Base-by-base conservation (phyloP, 805 yeast genomes). In the Teunomyces cretensis region DNA sequence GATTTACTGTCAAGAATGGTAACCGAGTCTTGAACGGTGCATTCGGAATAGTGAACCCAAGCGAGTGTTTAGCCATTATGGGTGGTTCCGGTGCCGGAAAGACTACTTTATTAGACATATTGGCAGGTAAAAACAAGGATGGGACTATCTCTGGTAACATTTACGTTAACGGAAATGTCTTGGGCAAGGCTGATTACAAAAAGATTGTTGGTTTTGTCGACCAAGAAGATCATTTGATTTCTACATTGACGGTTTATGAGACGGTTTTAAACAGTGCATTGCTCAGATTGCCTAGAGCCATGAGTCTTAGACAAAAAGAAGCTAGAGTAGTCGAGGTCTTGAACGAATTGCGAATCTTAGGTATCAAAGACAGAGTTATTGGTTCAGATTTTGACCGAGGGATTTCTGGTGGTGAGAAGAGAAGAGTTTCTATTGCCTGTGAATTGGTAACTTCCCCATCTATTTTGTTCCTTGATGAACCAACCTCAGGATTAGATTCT, bases 61-160 rank as follows among this genome's bases (percentile, higher is more conserved):
- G 97, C 31, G 90, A 90, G 61, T 86, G 96, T 49, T 64, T 90
- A 61, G 98, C 99, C 0, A 89, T 94, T 33, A 88, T 94, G 96
- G 99, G 99, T 36, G 97, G 97, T 1, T 91, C 97, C 0, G 99
- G 99, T 41, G 98, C 99, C 11, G 99, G 99, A 42, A 94, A 94
- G 61, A 92, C 99, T 0, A 92, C 99, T 0, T 68, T 94, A 35
- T 70, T 94, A 42, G 99, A 94, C 60, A 90, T 94, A 47, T 70
- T 94, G 45, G 98, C 98, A 0, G 86, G 84, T 39, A 94, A 92
- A 60, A 79, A 83, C 59, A 94, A 92, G 59, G 76, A 83, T 28
- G 99, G 99, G 2, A 50, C 52, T 0, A 75, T 81, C 8, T 54
- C 70, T 1, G 97, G 97, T n/a, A 60, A 69, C 1, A 79, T 92